Base-by-base conservation (phyloP, 31 red algal species). In the Bonnemaisonia californica region DNA sequence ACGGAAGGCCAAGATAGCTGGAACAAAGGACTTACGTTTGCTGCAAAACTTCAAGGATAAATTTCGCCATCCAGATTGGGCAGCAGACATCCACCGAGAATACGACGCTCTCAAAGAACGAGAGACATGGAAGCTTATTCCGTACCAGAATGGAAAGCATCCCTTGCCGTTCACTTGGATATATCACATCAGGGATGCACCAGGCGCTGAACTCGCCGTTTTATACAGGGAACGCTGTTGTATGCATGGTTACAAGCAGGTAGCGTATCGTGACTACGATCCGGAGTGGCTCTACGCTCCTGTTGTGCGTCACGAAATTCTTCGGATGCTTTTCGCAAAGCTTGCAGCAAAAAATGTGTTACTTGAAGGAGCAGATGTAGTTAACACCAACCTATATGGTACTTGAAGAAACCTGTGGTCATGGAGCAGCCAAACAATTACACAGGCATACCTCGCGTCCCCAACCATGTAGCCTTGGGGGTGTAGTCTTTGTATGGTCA, bases 321-420 rank as follows among this genome's bases (percentile, higher is more conserved):
- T 79, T 1, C 55, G 74, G 5, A 21, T 79, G 4, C n/a, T 61
- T 30, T 18, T 79, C 19, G 74, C 74, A 5, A 62, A 79, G 19
- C 55, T 35, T 21, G 54, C 54, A 21, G 57, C 54, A 0, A 7
- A 79, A 39, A 35, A 27, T 23, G 32, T 79, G 4, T 24, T 79
- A 13, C 32, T 77, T 18, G 74, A 79, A 36, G 56, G 0, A 4
- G 35, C 7, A 0, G 0, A 79, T 0, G 35, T 62, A 21, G 41
- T 27, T 19, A 79, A 79, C 41, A 36, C 54, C 4, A 33, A 62
- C 36, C 74, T 79, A 4, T 79, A 63, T 24, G 68, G 47, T 26
- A 75, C 12, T 26, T 75, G 16, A 42, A 56, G n/a, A 26, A 56
- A 48, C 39, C 39, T 21, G 8, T 75, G n/a, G 0, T 75, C 40